Base-by-base conservation (phyloP, 768 basidiomycete species). In the Cyclocybe cylindracea region DNA sequence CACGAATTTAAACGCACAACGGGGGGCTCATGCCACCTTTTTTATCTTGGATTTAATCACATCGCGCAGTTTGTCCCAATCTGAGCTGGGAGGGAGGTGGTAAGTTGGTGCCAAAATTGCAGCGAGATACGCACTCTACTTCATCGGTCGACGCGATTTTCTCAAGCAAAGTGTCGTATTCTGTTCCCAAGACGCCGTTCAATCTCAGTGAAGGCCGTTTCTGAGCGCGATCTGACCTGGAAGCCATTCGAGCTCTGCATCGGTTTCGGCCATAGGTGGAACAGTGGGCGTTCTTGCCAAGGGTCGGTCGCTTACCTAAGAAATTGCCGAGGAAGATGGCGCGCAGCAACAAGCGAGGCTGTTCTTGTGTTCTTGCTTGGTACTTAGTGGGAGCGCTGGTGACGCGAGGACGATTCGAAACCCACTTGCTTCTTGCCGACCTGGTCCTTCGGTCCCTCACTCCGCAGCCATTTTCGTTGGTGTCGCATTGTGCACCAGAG, bases 41-140 rank as follows among this genome's bases (percentile, higher is more conserved):
- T 78, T 70, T 9, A 92, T 73, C 66, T 84, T 90, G 65, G 78
- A 65, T 66, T 91, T 91, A 65, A 94, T 82, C 48, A 83, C 80
- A 61, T 86, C 78, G 36, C 88, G 82, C 39, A 94, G 74, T 37
- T 75, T 67, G 14, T 74, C 60, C 92, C 91, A 94, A 62, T 89
- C 86, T 60, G 74, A 72, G 60, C 87, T 87, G 69, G 39, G 43
- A 48, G 46, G 38, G 52, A 43, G 37, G 46, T 41, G 46, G 42
- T 46, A n/a, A 36, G 38, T 37, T 8, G 19, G 35, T 33, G 44
- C 31, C n/a, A 39, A 34, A 7, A 48, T 41, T 33, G 38, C 24
- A 54, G 35, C 43, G 42, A 41, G 31, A 59, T 54, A 68, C 80
- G 55, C 65, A 89, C 83, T 87, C 78, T 58, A 87, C 69, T 34